Evolutionary conservation across 176 grass and related monocot species (phyloP).

Genomic region (Pontederia paniculata): DNA sequence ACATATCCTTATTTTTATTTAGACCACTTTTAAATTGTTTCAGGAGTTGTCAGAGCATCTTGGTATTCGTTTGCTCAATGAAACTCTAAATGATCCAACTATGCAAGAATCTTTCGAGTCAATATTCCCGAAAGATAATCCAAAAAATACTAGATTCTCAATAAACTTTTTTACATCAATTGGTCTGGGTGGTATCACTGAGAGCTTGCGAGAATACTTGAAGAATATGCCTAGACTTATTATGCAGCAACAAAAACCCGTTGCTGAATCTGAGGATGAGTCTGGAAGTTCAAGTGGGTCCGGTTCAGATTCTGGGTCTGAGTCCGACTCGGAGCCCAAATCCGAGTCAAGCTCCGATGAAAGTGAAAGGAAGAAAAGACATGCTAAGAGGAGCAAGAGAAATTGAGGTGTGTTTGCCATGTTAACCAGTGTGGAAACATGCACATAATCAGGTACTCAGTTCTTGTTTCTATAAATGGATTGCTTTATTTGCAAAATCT

Average conservation of each 20-base stretch:
- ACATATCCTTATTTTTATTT: slow-evolving; percentile 5
- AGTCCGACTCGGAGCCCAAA: slow-evolving; percentile 26
- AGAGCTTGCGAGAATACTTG: slow-evolving; percentile 73
- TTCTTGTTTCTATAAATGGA: too few species aligned
- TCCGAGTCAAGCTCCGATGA: slow-evolving; percentile 43
- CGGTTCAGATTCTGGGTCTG: slow-evolving; percentile 25
- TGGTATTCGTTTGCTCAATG: slow-evolving; percentile 75
- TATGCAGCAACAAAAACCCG: slow-evolving; percentile 71
- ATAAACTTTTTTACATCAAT: slow-evolving; percentile 97
- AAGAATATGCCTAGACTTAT: slow-evolving; percentile 96
- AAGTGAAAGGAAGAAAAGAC: slow-evolving; percentile 26
- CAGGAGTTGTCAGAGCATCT: slow-evolving; percentile 86
- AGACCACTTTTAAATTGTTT: not conserved
- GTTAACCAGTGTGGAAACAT: too few species aligned
- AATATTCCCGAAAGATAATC: slow-evolving; percentile 88
- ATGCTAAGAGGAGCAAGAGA: slow-evolving; percentile 56
- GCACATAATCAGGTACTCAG: too few species aligned
- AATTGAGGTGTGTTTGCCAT: slow-evolving; percentile 5
- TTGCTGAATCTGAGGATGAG: slow-evolving; percentile 38
- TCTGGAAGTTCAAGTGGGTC: slow-evolving; percentile 34
- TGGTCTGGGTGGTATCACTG: slow-evolving; percentile 82
- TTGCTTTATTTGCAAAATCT: too few species aligned
- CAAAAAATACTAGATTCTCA: slow-evolving; percentile 79
- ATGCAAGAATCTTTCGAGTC: slow-evolving; percentile 77
- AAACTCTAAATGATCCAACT: slow-evolving; percentile 70